phyloP scores from a whole-genome alignment of 768 basidiomycete species.

The Porphyrellus cyaneotinctus region DNA sequence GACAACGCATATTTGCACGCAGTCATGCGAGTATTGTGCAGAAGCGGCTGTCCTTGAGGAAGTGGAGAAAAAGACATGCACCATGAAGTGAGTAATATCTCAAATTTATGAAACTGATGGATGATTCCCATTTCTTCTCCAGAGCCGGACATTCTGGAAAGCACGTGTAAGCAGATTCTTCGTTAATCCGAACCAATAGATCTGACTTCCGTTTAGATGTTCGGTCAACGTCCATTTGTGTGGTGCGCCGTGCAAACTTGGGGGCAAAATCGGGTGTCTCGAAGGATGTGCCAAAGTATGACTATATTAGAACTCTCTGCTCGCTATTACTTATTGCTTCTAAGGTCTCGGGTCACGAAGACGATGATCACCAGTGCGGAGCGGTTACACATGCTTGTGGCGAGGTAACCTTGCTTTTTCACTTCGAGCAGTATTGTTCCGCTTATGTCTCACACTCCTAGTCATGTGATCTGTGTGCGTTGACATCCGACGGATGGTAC shows the following conservation, averaged over 20 bases:
- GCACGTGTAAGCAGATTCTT: constrained; percentile 44
- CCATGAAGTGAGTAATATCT: constrained; percentile 39
- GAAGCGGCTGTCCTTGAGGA: constrained; percentile 30
- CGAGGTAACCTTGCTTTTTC: constrained; percentile 34
- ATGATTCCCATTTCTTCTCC: neutral
- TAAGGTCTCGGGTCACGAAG: constrained; percentile 45
- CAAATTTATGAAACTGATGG: neutral
- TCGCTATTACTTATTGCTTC: neutral
- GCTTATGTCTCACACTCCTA: constrained; percentile 15
- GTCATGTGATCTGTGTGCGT: constrained; percentile 40
- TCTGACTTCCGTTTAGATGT: constrained; percentile 38
- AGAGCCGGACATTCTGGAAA: constrained; percentile 56
- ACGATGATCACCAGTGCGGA: constrained; percentile 50
- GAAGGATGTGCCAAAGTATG: constrained; percentile 49
- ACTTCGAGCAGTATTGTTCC: neutral
- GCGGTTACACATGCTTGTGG: constrained; percentile 52
- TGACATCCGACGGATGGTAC: constrained; percentile 30
- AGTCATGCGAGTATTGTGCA: constrained; percentile 41
- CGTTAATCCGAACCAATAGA: neutral
- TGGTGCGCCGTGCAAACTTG: constrained; percentile 46
- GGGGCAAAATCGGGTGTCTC: constrained; percentile 48
- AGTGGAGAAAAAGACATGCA: constrained; percentile 33
- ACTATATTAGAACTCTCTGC: neutral
- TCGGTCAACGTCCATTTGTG: constrained; percentile 50
- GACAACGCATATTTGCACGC: constrained; percentile 45